Conservation (phyloP, 441 rosid species). For the Cnidoscolus chayamansa region DNA sequence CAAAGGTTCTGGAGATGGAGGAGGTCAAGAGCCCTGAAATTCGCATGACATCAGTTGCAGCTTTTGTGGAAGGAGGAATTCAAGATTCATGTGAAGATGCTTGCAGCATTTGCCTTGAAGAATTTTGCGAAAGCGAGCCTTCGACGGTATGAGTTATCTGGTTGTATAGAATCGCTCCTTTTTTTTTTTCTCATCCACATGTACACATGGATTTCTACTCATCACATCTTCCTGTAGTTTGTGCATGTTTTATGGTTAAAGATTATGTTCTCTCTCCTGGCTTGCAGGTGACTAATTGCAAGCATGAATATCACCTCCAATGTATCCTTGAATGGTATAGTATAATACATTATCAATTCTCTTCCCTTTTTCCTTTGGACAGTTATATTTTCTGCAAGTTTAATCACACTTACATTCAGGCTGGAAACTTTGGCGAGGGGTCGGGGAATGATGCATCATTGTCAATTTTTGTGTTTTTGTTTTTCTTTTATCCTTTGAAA, state of each 20-base stretch:
- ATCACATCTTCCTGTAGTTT: background rate
- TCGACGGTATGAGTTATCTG: constrained; percentile 49
- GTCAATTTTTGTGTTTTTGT: background rate
- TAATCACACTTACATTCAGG: background rate
- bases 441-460: background rate
- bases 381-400: background rate
- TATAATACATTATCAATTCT: background rate
- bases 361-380: background rate
- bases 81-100: constrained; percentile 93
- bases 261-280: background rate
- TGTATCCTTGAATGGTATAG: constrained; percentile 89
- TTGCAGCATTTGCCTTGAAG: constrained; percentile 93
- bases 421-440: background rate
- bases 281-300: constrained; percentile 76
- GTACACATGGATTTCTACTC: background rate
- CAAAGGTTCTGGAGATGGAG: constrained; percentile 46
- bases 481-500: background rate
- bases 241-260: background rate
- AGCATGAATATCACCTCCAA: constrained; percentile 94
- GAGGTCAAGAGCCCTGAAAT: constrained; percentile 48
- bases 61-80: constrained; percentile 91
- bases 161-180: background rate
- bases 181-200: background rate
- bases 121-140: constrained; percentile 70
- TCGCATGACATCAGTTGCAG: constrained; percentile 78